Conservation (phyloP, 495 filamentous ascomycete genomes). For the Cladorrhinum samala region DNA sequence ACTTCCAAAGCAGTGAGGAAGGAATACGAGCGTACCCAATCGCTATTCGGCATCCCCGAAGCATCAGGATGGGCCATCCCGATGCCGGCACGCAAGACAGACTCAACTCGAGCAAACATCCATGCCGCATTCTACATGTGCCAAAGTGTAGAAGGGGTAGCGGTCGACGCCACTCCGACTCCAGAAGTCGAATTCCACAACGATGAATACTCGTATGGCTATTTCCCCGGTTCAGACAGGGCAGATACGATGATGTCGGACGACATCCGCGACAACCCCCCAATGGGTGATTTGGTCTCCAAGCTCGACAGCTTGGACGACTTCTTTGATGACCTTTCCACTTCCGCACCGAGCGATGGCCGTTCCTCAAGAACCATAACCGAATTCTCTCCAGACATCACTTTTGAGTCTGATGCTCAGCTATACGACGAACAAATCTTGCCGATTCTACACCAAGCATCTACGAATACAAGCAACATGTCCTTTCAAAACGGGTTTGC, state of each 20-base stretch:
- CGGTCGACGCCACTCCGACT: constrained; percentile 63
- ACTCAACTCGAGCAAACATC: constrained; percentile 81
- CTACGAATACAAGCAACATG: constrained; percentile 41
- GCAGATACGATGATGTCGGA: constrained; percentile 91
- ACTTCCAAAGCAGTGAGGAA: constrained; percentile 80
- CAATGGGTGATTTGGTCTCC: constrained; percentile 77
- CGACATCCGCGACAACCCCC: constrained; percentile 61
- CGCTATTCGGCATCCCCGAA: constrained; percentile 93
- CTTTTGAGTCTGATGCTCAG: constrained; percentile 70
- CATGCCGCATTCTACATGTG: constrained; percentile 95
- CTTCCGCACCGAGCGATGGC: constrained; percentile 48
- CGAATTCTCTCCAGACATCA: constrained; percentile 52
- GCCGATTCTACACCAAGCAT: constrained; percentile 74
- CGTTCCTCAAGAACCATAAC: constrained; percentile 59
- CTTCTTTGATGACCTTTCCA: constrained; percentile 69
- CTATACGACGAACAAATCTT: constrained; percentile 92
- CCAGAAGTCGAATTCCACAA: constrained; percentile 87
- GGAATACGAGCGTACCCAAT: constrained; percentile 89
- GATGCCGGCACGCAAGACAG: constrained; percentile 81
- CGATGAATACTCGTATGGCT: constrained; percentile 80
- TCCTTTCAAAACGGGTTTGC: constrained; percentile 88
- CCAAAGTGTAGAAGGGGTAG: constrained; percentile 43
- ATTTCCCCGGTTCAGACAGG: constrained; percentile 59
- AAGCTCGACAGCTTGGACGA: constrained; percentile 92
- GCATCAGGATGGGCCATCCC: constrained; percentile 95